Percentiles rank a stretch among this genome's conserved stretches.
phyloP scores from a whole-genome alignment of 352 stramenopile species.

The Pythium folliculosum region DNA sequence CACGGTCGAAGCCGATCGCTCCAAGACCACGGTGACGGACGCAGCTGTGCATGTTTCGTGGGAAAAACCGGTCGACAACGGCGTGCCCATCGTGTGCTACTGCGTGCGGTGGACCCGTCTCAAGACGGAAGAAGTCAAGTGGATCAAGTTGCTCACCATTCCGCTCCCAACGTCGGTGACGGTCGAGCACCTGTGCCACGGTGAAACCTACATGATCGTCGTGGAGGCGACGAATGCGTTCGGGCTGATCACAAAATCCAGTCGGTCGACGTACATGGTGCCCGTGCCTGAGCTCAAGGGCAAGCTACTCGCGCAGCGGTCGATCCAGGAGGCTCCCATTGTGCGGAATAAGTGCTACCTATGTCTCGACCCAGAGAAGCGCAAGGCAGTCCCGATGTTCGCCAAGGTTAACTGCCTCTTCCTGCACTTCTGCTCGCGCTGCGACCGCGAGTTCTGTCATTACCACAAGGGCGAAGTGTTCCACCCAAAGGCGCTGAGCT shows the following conservation, averaged over 20 bases:
- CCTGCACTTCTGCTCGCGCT: slow-evolving; percentile 82
- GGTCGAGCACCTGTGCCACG: slow-evolving; percentile 65
- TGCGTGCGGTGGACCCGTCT: slow-evolving; percentile 76
- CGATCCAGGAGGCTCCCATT: slow-evolving; percentile 38
- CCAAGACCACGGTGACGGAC: slow-evolving; percentile 56
- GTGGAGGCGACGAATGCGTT: slow-evolving; percentile 85
- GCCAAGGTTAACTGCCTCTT: slow-evolving; percentile 68
- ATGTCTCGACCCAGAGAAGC: slow-evolving; percentile 60
- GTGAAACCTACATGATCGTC: slow-evolving; percentile 85
- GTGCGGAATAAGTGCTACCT: slow-evolving; percentile 76
- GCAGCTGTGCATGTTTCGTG: slow-evolving; percentile 71
- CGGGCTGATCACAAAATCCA: slow-evolving; percentile 70
- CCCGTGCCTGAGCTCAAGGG: slow-evolving; percentile 73
- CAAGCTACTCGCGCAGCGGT: slow-evolving; percentile 49
- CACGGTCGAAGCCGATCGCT: slow-evolving; percentile 59
- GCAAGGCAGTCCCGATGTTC: slow-evolving; percentile 68
- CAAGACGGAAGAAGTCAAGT: slow-evolving; percentile 79
- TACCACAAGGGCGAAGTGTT: slow-evolving; percentile 80
- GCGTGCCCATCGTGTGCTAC: slow-evolving; percentile 83
- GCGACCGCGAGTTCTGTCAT: slow-evolving; percentile 82
- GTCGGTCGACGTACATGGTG: slow-evolving; percentile 86
- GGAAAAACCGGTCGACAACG: slow-evolving; percentile 79
- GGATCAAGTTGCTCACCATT: slow-evolving; percentile 68
- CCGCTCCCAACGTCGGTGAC: slow-evolving; percentile 64
- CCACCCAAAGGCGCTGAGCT: slow-evolving; percentile 80